Evolutionary conservation across 2,329 filamentous ascomycete species (phyloP).

Genomic region (Aspergillus hortae): DNA sequence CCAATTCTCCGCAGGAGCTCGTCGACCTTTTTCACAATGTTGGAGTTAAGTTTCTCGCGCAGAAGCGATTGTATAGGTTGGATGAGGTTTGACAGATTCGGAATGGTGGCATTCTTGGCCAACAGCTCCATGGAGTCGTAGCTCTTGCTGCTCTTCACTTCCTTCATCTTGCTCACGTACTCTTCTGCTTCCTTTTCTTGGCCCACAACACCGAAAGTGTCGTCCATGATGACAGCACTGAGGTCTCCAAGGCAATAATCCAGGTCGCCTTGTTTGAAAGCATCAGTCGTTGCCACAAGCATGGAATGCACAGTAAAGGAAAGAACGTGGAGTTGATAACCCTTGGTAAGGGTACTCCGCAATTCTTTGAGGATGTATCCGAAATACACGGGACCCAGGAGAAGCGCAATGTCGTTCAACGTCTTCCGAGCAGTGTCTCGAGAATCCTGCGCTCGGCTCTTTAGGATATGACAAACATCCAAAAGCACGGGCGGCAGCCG

Average conservation of each 20-base stretch:
- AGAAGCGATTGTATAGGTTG: conserved; percentile 74
- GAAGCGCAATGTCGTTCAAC: conserved; percentile 73
- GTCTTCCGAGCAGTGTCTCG: conserved; percentile 89
- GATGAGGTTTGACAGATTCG: conserved; percentile 69
- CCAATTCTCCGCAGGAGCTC: conserved; percentile 80
- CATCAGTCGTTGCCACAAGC: conserved; percentile 68
- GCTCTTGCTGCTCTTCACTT: conserved; percentile 97
- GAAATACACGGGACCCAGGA: conserved; percentile 79
- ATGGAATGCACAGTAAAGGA: conserved; percentile 95
- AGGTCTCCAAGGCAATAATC: conserved; percentile 82
- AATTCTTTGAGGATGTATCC: conserved; percentile 93
- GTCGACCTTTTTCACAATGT: conserved; percentile 84
- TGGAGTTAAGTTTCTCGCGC: conserved; percentile 77
- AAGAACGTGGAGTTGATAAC: conserved; percentile 91
- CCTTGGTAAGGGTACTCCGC: conserved; percentile 73
- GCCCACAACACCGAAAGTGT: conserved; percentile 87
- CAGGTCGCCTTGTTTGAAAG: conserved; percentile 74
- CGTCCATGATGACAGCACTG: conserved; percentile 87
- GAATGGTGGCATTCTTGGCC: conserved; percentile 75
- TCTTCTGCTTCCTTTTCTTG: conserved; percentile 97
- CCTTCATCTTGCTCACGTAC: conserved; percentile 92
- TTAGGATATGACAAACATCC: conserved; percentile 88
- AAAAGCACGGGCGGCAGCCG: conserved; percentile 80
- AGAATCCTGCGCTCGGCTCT: conserved; percentile 82
- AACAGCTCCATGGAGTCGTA: conserved; percentile 96